Evolutionary conservation across 2,329 filamentous ascomycete genomes (phyloP).

Genomic region (Ophiosphaerella herpotricha): DNA sequence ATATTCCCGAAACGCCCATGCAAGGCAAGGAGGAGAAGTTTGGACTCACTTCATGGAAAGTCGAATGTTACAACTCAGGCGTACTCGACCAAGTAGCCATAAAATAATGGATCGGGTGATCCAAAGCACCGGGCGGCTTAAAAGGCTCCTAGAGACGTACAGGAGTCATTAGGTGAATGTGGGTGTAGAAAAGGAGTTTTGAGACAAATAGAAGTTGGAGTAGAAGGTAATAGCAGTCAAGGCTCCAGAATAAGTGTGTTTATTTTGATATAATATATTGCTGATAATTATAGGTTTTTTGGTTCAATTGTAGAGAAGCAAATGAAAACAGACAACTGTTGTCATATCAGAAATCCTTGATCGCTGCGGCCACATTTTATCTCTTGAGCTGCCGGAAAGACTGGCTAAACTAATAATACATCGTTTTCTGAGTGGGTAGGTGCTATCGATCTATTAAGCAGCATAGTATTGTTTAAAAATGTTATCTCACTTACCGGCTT

Average conservation of each 20-base stretch:
- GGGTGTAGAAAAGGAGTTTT: conserved; percentile 24
- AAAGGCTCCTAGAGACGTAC: conserved; percentile 25
- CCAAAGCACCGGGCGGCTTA: conserved; percentile 22
- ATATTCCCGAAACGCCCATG: conserved; percentile 48
- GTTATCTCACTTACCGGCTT: not conserved
- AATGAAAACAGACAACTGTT: conserved; percentile 35
- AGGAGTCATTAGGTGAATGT: conserved; percentile 27
- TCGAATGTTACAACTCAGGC: conserved; percentile 47
- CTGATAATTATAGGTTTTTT: conserved; percentile 17
- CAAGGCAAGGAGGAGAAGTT: conserved; percentile 46
- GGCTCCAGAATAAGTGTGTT: conserved; percentile 19
- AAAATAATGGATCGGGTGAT: conserved; percentile 24
- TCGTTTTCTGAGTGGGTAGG: conserved; percentile 6
- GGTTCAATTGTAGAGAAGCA: conserved; percentile 24
- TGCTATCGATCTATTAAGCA: not conserved
- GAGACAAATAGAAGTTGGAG: conserved; percentile 17
- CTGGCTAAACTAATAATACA: conserved; percentile 19
- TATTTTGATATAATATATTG: not conserved
- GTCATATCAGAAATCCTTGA: conserved; percentile 30
- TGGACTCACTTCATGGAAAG: conserved; percentile 48
- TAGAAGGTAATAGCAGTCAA: conserved; percentile 28
- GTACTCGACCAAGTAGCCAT: conserved; percentile 35
- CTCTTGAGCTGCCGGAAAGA: conserved; percentile 23
- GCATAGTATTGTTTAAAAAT: not conserved
- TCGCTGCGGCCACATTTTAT: conserved; percentile 22